These are phyloP conservation scores for Aspergillus campestris DNA, from an alignment of 495 filamentous ascomycete genomes.

Conservation along the genomic window DNA sequence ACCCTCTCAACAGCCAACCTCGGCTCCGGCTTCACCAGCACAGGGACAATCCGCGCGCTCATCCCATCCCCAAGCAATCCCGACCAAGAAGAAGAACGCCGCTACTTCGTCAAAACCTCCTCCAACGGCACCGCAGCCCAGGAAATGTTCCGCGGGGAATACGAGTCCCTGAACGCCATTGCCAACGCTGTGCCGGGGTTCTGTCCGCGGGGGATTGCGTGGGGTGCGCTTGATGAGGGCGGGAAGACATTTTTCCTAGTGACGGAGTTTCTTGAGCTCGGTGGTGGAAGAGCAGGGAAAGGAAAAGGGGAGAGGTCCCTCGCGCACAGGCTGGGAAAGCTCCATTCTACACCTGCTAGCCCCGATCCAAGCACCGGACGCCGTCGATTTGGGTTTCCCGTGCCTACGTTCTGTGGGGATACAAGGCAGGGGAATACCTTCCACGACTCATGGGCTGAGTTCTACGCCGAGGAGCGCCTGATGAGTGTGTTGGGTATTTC, in stretches of 20 bases:
- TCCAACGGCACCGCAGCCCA: constrained; percentile 48
- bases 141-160: constrained; percentile 82
- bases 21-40: constrained; percentile 69
- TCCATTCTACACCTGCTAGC: constrained; percentile 72
- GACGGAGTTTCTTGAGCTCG: constrained; percentile 73
- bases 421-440: constrained; percentile 71
- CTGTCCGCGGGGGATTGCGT: constrained; percentile 63
- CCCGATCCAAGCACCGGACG: constrained; percentile 40
- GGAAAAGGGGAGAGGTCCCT: constrained; percentile 39
- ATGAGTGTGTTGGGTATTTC: constrained; percentile 50
- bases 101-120: constrained; percentile 78
- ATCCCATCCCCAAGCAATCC: constrained; percentile 21
- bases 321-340: constrained; percentile 64
- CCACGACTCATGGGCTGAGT: constrained; percentile 64
- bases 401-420: constrained; percentile 76
- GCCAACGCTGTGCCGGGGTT: constrained; percentile 60
- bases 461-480: constrained; percentile 70
- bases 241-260: constrained; percentile 56
- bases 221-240: constrained; percentile 49
- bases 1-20: constrained; percentile 48
- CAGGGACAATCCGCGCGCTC: constrained; percentile 54
- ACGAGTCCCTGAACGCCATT: constrained; percentile 75
- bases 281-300: constrained; percentile 18
- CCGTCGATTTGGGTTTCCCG: constrained; percentile 71
- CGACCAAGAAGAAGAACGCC: constrained; percentile 42